phyloP scores from a whole-genome alignment of 768 basidiomycete species.

The Rhodotorula diobovata region DNA sequence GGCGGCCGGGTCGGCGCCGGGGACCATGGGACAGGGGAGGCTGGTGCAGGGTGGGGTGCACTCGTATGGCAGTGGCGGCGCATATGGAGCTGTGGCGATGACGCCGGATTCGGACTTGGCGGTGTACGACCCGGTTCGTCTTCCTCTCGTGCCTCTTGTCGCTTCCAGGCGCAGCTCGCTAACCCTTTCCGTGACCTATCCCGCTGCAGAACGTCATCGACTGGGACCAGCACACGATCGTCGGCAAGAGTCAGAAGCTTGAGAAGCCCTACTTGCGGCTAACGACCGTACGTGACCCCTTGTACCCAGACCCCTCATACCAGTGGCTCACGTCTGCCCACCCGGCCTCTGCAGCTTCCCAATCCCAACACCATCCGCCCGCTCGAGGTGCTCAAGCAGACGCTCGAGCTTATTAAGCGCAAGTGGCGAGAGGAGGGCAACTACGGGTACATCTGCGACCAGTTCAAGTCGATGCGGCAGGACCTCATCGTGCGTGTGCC shows the following conservation, averaged over 20 bases:
- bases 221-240: constrained; percentile 94
- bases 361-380: constrained; percentile 92
- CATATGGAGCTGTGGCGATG: constrained; percentile 1
- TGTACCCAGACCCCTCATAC: background rate
- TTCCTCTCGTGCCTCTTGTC: background rate
- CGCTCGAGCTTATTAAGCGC: constrained; percentile 75
- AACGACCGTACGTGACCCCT: constrained; percentile 64
- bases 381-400: constrained; percentile 72
- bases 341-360: constrained; percentile 65
- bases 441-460: constrained; percentile 92
- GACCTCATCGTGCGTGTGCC: constrained; percentile 64
- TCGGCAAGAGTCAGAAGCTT: constrained; percentile 78
- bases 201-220: constrained; percentile 76
- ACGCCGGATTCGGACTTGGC: constrained; percentile 30
- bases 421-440: constrained; percentile 74
- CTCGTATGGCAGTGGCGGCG: constrained; percentile 11
- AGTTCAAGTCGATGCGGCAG: constrained; percentile 95
- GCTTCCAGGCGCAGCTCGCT: background rate
- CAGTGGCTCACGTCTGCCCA: background rate
- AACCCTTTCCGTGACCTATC: background rate
- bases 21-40: constrained; percentile 44
- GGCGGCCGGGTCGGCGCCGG: constrained; percentile 19
- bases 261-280: constrained; percentile 95
- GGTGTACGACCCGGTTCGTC: constrained; percentile 35
- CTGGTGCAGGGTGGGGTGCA: constrained; percentile 45